Conservation (phyloP, 306 rosid genomes). For the Begonia masoniana region DNA sequence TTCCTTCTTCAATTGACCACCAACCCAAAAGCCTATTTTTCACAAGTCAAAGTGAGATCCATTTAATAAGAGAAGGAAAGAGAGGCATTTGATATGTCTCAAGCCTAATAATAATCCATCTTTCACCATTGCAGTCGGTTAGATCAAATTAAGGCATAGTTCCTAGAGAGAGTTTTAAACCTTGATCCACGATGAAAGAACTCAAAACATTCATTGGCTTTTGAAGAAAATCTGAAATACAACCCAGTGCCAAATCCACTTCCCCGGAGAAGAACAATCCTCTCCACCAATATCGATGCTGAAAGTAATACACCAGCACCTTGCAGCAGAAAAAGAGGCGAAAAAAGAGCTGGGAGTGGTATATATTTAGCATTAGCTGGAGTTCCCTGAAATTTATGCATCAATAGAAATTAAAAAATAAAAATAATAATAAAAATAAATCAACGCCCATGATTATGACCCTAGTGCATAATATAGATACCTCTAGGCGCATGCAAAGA, state of each 20-base stretch:
- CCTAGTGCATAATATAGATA: slow-evolving; percentile 12
- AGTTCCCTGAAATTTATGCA: slow-evolving; percentile 59
- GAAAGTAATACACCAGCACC: slow-evolving; percentile 69
- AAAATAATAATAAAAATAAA: no score
- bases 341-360: slow-evolving; percentile 64
- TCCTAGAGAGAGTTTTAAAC: slow-evolving; percentile 12
- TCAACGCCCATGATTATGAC: slow-evolving; percentile 2
- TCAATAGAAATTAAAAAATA: not conserved
- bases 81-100: not conserved
- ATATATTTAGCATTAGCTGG: slow-evolving; percentile 50
- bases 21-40: slow-evolving; percentile 75
- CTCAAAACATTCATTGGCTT: slow-evolving; percentile 76
- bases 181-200: slow-evolving; percentile 96
- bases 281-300: slow-evolving; percentile 65
- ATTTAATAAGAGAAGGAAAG: not conserved
- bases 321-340: slow-evolving; percentile 78
- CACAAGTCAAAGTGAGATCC: slow-evolving; percentile 5
- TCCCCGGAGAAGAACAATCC: slow-evolving; percentile 48
- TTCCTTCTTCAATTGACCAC: slow-evolving; percentile 99
- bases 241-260: slow-evolving; percentile 59
- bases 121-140: no score
- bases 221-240: slow-evolving; percentile 60
- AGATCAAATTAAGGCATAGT: no score
- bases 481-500: slow-evolving; percentile 95
- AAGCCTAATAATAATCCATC: no score